Percentiles rank a stretch among this genome's conserved stretches.
These are phyloP conservation scores for Exserohilum rostratum DNA, from an alignment of 2,329 filamentous ascomycete genomes.

Conservation along the genomic window DNA sequence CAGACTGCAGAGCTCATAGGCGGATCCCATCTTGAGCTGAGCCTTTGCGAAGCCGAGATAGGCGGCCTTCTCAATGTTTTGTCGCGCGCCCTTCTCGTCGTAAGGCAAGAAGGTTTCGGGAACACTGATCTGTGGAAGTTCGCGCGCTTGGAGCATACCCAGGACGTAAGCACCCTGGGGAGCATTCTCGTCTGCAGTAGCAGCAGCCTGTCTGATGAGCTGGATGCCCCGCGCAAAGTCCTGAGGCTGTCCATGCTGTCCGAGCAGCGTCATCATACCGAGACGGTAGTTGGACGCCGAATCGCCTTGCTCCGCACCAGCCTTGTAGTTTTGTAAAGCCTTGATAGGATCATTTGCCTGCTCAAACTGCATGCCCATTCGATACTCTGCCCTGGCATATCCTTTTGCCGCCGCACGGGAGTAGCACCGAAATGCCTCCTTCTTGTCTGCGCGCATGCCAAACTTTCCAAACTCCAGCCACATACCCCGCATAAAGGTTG, in stretches of 20 bases:
- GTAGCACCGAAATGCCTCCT: conserved; percentile 90
- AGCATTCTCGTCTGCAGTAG: conserved; percentile 91
- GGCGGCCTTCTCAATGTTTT: conserved; percentile 95
- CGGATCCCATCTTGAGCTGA: conserved; percentile 95
- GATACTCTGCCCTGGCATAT: conserved; percentile 88
- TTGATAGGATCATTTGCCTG: conserved; percentile 91
- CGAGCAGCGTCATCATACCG: conserved; percentile 96
- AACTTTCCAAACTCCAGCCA: conserved; percentile 99
- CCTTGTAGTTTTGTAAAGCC: conserved; percentile 87
- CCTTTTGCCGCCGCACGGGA: conserved; percentile 83
- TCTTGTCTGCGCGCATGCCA: conserved; percentile 86
- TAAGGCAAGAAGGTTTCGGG: conserved; percentile 73
- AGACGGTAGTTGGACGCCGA: conserved; percentile 86
- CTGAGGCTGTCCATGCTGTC: conserved; percentile 87
- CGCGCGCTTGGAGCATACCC: conserved; percentile 89
- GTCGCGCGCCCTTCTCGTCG: conserved; percentile 74
- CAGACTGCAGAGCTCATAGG: conserved; percentile 91
- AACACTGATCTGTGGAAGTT: conserved; percentile 87
- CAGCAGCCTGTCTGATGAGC: conserved; percentile 80
- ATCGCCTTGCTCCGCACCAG: conserved; percentile 78
- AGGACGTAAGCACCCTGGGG: conserved; percentile 95
- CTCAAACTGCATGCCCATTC: conserved; percentile 98
- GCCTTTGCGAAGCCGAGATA: conserved; percentile 96
- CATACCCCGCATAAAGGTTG: conserved; percentile 91
- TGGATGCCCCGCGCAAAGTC: conserved; percentile 80